A percentile compares a stretch with the other conserved stretches of the same genome.
phyloP scores from a whole-genome alignment of 805 yeast genomes.

The Peterozyma xylosa region DNA sequence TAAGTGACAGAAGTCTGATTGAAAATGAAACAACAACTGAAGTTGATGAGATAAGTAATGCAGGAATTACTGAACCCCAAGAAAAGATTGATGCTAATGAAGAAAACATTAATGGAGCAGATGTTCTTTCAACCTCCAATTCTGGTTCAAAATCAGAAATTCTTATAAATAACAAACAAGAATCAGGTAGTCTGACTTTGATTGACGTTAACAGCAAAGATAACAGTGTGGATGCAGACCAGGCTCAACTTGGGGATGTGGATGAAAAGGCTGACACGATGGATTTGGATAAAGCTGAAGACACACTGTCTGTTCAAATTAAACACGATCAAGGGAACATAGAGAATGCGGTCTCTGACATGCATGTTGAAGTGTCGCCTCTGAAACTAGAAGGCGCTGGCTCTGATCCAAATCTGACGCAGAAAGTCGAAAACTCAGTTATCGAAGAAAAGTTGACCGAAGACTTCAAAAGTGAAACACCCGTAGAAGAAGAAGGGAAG shows the following conservation, averaged over 20 bases:
- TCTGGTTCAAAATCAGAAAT: neutral
- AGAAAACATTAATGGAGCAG: neutral
- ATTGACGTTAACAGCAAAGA: neutral
- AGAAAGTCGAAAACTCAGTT: conserved; percentile 1
- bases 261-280: too few species aligned
- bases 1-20: neutral
- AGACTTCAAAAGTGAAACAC: neutral
- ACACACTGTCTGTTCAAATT: neutral
- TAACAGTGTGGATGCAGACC: neutral
- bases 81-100: conserved; percentile 10
- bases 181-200: neutral
- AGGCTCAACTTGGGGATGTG: too few species aligned
- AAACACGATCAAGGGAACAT: neutral
- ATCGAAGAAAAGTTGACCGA: conserved; percentile 2
- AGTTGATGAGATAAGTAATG: neutral
- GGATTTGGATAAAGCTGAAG: neutral
- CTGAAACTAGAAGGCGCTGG: conserved; percentile 1
- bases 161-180: neutral
- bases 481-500: conserved; percentile 8
- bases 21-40: neutral
- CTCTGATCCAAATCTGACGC: neutral
- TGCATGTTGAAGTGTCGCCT: too few species aligned
- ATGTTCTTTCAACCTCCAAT: neutral
- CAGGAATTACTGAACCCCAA: neutral
- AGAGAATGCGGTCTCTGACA: neutral